A percentile compares a stretch with the other conserved stretches of the same genome.
Conservation (phyloP, 2,329 filamentous ascomycete species). For the Emergomyces pasteurianus region DNA sequence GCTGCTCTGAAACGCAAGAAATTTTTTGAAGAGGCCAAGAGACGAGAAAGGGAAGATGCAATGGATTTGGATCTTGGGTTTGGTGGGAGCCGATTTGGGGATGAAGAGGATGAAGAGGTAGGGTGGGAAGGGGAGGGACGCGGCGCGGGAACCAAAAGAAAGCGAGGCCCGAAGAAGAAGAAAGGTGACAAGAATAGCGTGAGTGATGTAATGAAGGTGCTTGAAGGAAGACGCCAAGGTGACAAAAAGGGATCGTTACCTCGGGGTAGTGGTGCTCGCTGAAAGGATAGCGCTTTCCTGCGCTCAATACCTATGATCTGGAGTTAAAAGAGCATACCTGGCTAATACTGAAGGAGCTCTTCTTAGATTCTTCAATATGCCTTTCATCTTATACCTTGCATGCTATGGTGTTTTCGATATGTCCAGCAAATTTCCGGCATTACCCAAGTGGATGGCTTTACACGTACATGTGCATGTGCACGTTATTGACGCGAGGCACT, state of each 20-base stretch:
- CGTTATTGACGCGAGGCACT: background rate
- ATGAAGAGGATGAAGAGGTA: conserved; percentile 69
- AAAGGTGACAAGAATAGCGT: conserved; percentile 53
- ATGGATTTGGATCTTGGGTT: conserved; percentile 94
- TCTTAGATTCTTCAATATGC: background rate
- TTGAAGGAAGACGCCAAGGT: conserved; percentile 50
- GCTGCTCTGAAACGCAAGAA: conserved; percentile 58
- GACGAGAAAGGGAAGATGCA: conserved; percentile 60
- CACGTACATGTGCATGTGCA: background rate
- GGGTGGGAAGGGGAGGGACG: conserved; percentile 40
- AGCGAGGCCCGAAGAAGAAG: conserved; percentile 44
- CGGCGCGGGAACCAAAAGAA: conserved; percentile 30
- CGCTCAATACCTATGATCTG: background rate
- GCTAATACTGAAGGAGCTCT: background rate
- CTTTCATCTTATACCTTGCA: background rate
- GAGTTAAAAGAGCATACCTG: background rate
- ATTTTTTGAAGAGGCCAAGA: conserved; percentile 53
- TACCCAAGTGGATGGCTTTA: background rate
- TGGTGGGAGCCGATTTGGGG: conserved; percentile 73
- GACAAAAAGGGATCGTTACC: conserved; percentile 1
- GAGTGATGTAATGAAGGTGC: conserved; percentile 65
- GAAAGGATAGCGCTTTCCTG: background rate
- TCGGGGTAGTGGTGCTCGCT: background rate
- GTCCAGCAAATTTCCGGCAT: background rate
- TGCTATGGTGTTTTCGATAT: background rate